These are phyloP conservation scores for Scheffersomyces stambukii DNA, from an alignment of 1,139 yeast genomes.

Conservation along the genomic window DNA sequence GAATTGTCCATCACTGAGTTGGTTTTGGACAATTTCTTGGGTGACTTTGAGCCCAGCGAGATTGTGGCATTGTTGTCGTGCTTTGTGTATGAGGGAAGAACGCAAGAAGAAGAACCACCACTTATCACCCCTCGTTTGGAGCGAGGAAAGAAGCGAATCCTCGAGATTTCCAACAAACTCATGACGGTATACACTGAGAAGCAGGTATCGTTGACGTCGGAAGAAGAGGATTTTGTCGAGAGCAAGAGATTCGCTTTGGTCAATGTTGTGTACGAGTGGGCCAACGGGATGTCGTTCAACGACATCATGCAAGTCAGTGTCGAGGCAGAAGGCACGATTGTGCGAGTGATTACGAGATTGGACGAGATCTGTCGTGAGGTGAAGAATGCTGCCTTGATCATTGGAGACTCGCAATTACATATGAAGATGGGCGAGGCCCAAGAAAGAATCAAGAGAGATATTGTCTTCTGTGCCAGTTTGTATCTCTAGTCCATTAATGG, in stretches of 20 bases:
- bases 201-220: constrained; percentile 74
- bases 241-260: constrained; percentile 83
- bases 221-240: constrained; percentile 81
- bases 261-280: constrained; percentile 98
- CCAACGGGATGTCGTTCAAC: constrained; percentile 86
- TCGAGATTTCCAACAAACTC: constrained; percentile 64
- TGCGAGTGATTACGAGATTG: constrained; percentile 88
- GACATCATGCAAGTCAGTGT: constrained; percentile 85
- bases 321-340: constrained; percentile 96
- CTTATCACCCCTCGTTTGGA: constrained; percentile 81
- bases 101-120: constrained; percentile 55
- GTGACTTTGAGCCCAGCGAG: constrained; percentile 92
- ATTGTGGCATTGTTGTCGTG: constrained; percentile 89
- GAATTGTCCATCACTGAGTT: constrained; percentile 87
- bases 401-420: constrained; percentile 87
- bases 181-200: constrained; percentile 59
- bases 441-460: constrained; percentile 91
- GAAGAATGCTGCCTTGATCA: constrained; percentile 87
- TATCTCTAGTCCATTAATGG: no score
- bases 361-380: constrained; percentile 96
- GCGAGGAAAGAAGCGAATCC: constrained; percentile 66
- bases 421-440: constrained; percentile 90
- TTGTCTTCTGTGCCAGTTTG: constrained; percentile 93
- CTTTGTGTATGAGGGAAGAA: constrained; percentile 87
- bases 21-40: constrained; percentile 84